Percentiles rank a stretch among this genome's conserved stretches.
phyloP scores from a whole-genome alignment of 768 basidiomycete genomes.

The Pulveroboletus sp. region DNA sequence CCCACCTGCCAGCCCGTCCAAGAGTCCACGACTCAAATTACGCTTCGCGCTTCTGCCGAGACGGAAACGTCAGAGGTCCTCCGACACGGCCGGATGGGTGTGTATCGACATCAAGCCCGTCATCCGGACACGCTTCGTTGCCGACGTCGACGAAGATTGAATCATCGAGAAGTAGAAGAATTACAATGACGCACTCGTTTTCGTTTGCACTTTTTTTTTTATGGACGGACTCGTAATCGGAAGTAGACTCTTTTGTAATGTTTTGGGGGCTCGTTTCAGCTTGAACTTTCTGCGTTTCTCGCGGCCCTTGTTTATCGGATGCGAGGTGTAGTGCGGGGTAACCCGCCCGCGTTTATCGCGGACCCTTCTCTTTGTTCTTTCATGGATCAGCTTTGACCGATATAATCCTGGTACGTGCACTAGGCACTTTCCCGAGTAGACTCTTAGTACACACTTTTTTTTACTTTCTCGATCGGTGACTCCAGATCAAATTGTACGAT shows the following conservation, averaged over 20 bases:
- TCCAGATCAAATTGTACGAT: too few relatives aligned
- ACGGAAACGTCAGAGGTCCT: constrained; percentile 14
- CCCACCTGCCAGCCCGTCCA: constrained; percentile 12
- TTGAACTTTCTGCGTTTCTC: too few relatives aligned
- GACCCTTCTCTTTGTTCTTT: background rate
- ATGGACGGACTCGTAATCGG: background rate
- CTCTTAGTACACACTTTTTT: too few relatives aligned
- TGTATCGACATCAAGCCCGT: constrained; percentile 28
- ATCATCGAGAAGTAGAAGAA: too few relatives aligned
- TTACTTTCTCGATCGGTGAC: too few relatives aligned
- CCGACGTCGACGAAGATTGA: constrained; percentile 14
- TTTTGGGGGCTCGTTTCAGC: constrained; percentile 6
- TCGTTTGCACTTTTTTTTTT: too few relatives aligned
- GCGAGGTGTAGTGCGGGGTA: constrained; percentile 7
- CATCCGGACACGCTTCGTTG: constrained; percentile 18
- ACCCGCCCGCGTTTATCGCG: background rate
- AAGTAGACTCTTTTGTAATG: too few relatives aligned
- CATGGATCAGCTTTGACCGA: too few relatives aligned
- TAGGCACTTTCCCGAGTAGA: too few relatives aligned
- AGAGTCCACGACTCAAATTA: constrained; percentile 13
- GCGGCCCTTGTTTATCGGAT: background rate
- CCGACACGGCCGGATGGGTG: constrained; percentile 28
- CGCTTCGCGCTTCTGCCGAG: constrained; percentile 16
- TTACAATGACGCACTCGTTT: too few relatives aligned
- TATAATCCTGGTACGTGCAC: too few relatives aligned